These are phyloP conservation scores for Cyclotella sp. DNA, from an alignment of 108 stramenopile species.

Conservation along the genomic window DNA sequence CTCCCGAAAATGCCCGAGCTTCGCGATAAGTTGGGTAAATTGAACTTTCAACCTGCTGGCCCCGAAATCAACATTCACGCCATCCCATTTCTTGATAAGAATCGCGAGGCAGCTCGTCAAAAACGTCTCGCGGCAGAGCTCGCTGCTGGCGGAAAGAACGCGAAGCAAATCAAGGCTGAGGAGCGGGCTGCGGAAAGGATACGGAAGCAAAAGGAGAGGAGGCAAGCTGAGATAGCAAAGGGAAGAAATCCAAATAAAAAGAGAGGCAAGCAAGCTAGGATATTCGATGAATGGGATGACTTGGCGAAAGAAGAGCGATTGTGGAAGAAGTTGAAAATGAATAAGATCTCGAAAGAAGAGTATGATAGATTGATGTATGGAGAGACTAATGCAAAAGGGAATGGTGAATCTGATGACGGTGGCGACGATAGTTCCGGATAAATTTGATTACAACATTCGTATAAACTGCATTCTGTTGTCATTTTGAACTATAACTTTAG, in stretches of 20 bases:
- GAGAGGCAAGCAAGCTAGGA: slow-evolving; percentile 82
- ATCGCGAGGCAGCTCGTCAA: slow-evolving; percentile 90
- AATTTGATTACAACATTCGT: not conserved
- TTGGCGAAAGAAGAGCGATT: slow-evolving; percentile 96
- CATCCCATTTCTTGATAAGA: slow-evolving; percentile 90
- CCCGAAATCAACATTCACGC: slow-evolving; percentile 81
- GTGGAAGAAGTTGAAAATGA: slow-evolving; percentile 84
- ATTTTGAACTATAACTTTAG: no score
- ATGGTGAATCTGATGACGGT: slow-evolving; percentile 20
- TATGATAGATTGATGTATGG: slow-evolving; percentile 74
- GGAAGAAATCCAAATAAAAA: slow-evolving; percentile 93
- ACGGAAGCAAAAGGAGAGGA: slow-evolving; percentile 62
- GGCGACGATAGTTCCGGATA: not conserved
- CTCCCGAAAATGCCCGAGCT: slow-evolving; percentile 99
- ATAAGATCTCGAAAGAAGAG: slow-evolving; percentile 87
- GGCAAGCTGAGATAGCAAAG: slow-evolving; percentile 71
- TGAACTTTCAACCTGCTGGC: slow-evolving; percentile 79
- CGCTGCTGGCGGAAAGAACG: slow-evolving; percentile 90
- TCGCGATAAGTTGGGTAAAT: slow-evolving; percentile 58
- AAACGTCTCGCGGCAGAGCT: slow-evolving; percentile 85
- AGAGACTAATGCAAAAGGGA: slow-evolving; percentile 22
- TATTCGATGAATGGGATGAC: slow-evolving; percentile 98
- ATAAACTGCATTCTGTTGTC: no score
- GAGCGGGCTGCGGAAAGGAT: slow-evolving; percentile 76
- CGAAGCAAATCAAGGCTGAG: slow-evolving; percentile 92